Conservation (phyloP, 228 moss, liverwort and hornwort species). For the Sphagnum magellanicum region DNA sequence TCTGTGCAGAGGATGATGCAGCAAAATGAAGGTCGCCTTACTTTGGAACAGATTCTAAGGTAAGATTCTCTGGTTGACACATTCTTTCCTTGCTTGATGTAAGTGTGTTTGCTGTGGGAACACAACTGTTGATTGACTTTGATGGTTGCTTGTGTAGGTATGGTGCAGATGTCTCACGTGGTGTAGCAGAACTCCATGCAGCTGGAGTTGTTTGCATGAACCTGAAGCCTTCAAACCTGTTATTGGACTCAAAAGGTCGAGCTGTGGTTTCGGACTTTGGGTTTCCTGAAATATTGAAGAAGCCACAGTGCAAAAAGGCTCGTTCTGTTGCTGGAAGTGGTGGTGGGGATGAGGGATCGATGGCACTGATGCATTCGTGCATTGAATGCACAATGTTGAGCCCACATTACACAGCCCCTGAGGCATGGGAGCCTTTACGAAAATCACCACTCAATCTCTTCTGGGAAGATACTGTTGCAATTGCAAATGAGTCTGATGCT, state of each 20-base stretch:
- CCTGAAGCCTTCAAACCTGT: constrained; percentile 36
- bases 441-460: constrained; percentile 42
- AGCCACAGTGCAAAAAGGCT: constrained; percentile 38
- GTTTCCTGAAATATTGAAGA: constrained; percentile 40
- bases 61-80: background rate
- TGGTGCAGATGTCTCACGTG: constrained; percentile 43
- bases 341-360: constrained; percentile 15
- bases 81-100: background rate
- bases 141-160: constrained; percentile 10
- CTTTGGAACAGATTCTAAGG: constrained; percentile 45
- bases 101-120: background rate
- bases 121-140: background rate
- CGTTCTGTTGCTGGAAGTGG: constrained; percentile 11
- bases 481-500: constrained; percentile 44
- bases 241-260: constrained; percentile 32
- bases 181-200: constrained; percentile 46
- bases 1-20: constrained; percentile 44
- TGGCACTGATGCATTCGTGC: constrained; percentile 25
- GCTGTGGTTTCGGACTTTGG: constrained; percentile 46
- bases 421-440: constrained; percentile 46
- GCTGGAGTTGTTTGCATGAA: constrained; percentile 53
- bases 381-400: constrained; percentile 45
- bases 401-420: constrained; percentile 43
- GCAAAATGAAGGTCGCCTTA: constrained; percentile 45
- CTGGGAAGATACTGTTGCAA: constrained; percentile 44